Evolutionary conservation across 1,284 basidiomycete species (phyloP).

Genomic region (Trametes pubescens): DNA sequence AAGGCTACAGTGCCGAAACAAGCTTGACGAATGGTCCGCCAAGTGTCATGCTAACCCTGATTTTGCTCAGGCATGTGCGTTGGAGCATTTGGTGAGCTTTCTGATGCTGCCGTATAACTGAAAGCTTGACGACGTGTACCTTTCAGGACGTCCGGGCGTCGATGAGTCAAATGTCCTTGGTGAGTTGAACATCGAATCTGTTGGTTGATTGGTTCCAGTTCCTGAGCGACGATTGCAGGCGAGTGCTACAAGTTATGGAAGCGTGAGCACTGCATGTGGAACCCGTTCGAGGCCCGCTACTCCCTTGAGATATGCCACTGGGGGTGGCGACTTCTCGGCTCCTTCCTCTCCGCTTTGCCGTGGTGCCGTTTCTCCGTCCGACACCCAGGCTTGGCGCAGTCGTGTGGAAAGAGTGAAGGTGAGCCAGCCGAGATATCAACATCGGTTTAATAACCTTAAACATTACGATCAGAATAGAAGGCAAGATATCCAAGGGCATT

Average conservation of each 20-base stretch:
- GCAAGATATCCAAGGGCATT: no score
- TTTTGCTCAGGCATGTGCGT: neutral
- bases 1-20: neutral
- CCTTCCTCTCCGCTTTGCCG: neutral
- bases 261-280: no score
- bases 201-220: no score
- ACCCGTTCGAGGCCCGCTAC: neutral
- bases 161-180: neutral
- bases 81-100: neutral
- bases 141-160: neutral
- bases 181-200: neutral
- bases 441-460: no score
- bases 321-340: neutral
- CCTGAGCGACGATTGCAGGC: neutral
- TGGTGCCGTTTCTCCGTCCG: neutral
- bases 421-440: neutral
- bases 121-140: neutral
- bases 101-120: neutral
- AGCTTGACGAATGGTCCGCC: neutral
- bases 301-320: neutral
- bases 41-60: neutral
- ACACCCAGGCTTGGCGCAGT: neutral
- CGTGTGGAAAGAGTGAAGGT: neutral
- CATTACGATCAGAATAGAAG: no score
- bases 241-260: no score